Percentiles rank a stretch among this genome's conserved stretches.
Evolutionary conservation across 78 protist genomes (phyloP).

Genomic region (Dictyostelium firmibasis): DNA sequence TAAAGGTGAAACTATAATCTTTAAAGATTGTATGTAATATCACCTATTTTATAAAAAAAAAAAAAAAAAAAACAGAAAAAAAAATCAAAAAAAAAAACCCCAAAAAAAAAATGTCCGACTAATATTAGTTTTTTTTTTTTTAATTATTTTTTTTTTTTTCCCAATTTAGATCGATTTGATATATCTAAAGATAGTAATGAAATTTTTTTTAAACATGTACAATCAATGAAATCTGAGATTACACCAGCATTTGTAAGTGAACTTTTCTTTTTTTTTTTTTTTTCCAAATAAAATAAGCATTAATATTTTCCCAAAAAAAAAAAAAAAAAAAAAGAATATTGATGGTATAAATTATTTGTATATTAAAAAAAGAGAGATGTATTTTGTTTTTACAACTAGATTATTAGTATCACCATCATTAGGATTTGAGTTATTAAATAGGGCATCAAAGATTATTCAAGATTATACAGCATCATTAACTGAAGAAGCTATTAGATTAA

Average conservation of each 20-base stretch:
- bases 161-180: slow-evolving; percentile 73
- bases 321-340: slow-evolving; percentile 20
- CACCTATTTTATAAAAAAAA: background rate
- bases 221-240: slow-evolving; percentile 17
- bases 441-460: slow-evolving; percentile 81
- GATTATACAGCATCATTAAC: slow-evolving; percentile 76
- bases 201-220: slow-evolving; percentile 85
- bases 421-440: slow-evolving; percentile 84
- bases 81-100: background rate
- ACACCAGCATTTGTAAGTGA: slow-evolving; percentile 80
- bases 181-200: slow-evolving; percentile 68
- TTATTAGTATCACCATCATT: slow-evolving; percentile 88
- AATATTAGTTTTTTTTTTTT: background rate
- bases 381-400: slow-evolving; percentile 85
- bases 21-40: slow-evolving; percentile 81
- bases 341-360: slow-evolving; percentile 87
- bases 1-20: slow-evolving; percentile 91
- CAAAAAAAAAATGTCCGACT: background rate
- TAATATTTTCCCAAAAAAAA: too few relatives aligned
- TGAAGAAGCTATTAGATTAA: slow-evolving; percentile 90
- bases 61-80: background rate
- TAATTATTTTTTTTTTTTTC: background rate
- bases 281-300: too few relatives aligned
- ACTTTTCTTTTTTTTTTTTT: too few relatives aligned
- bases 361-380: slow-evolving; percentile 81